These are phyloP conservation scores for Diplodia intermedia DNA, from an alignment of 2,329 filamentous ascomycete genomes.

Conservation along the genomic window DNA sequence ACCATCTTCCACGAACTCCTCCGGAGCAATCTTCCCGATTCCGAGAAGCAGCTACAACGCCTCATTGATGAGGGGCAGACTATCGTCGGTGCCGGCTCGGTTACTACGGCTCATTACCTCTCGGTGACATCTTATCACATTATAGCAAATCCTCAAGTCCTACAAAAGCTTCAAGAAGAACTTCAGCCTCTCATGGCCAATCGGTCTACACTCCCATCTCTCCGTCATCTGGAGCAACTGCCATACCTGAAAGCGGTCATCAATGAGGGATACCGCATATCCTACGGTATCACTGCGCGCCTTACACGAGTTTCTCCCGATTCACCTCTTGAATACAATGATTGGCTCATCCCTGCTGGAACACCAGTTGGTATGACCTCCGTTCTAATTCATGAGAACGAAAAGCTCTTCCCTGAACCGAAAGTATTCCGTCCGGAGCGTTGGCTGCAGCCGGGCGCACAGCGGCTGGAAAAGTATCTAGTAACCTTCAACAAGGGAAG, in stretches of 20 bases:
- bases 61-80: constrained; percentile 36
- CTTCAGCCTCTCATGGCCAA: constrained; percentile 36
- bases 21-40: constrained; percentile 37
- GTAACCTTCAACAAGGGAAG: constrained; percentile 36
- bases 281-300: constrained; percentile 36
- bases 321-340: constrained; percentile 31
- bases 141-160: constrained; percentile 42
- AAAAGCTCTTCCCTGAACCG: constrained; percentile 35
- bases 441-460: constrained; percentile 34
- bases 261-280: constrained; percentile 38
- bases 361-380: constrained; percentile 35
- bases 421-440: constrained; percentile 36
- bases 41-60: constrained; percentile 35
- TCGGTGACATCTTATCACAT: constrained; percentile 47
- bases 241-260: constrained; percentile 38
- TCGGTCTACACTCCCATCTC: neutral
- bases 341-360: constrained; percentile 33
- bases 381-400: constrained; percentile 33
- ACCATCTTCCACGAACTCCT: constrained; percentile 46
- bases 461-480: constrained; percentile 36
- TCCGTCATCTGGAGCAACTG: constrained; percentile 30
- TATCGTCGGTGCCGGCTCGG: constrained; percentile 47
- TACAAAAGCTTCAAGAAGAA: constrained; percentile 45
- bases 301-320: constrained; percentile 35
- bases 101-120: constrained; percentile 49